Evolutionary conservation across 768 basidiomycete species (phyloP).

Genomic region (Calvatia gigantea): DNA sequence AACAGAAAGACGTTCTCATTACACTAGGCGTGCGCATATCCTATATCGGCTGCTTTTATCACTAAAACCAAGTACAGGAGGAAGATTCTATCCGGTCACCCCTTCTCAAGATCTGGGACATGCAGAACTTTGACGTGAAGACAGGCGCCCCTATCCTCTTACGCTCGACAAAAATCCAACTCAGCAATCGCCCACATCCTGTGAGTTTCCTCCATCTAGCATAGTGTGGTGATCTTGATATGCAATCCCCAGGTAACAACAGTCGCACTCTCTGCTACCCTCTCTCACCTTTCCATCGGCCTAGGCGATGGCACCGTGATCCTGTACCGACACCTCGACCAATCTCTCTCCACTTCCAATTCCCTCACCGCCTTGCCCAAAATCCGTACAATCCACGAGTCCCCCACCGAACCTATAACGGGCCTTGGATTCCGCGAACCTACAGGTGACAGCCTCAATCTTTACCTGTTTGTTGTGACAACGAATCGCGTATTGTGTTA

Average conservation of each 20-base stretch:
- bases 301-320: constrained; percentile 94
- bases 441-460: constrained; percentile 35
- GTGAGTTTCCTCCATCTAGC: constrained; percentile 31
- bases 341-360: constrained; percentile 73
- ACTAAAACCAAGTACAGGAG: no score
- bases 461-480: constrained; percentile 84
- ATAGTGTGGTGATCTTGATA: constrained; percentile 3
- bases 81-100: constrained; percentile 66
- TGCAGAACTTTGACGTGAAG: constrained; percentile 67
- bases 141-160: constrained; percentile 59
- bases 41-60: no score
- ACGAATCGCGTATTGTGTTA: constrained; percentile 78
- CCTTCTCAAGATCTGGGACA: constrained; percentile 86
- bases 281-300: constrained; percentile 84
- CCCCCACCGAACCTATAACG: constrained; percentile 84
- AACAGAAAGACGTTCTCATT: constrained; percentile 77
- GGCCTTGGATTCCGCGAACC: constrained; percentile 86
- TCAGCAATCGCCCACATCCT: constrained; percentile 75
- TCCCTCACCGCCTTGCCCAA: constrained; percentile 81
- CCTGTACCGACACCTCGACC: constrained; percentile 87
- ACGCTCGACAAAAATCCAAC: constrained; percentile 74
- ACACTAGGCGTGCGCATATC: constrained; percentile 84
- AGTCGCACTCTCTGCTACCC: constrained; percentile 70
- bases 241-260: constrained; percentile 56
- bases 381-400: constrained; percentile 79